Base-by-base conservation (phyloP, 2,329 filamentous ascomycete genomes). In the Periconia sp. region DNA sequence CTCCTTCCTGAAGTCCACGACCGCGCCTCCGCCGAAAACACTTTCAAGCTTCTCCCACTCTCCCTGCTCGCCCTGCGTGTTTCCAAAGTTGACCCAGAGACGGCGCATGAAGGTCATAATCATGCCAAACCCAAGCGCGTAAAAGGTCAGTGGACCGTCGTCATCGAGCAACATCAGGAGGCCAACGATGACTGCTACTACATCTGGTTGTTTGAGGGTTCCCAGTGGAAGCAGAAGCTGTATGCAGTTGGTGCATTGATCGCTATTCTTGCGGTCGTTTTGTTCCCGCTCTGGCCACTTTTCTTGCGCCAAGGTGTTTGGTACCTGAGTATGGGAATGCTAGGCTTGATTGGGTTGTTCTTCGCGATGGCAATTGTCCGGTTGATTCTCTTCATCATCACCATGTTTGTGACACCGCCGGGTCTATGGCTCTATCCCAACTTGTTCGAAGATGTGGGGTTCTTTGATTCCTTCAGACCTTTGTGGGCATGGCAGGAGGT, bases 401-500 rank as follows among this genome's bases (percentile, higher is more conserved):
- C 94, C 19, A 92, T 96, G 76, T 96, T 97, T 70, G 81, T 83
- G 15, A 81, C 85, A 1, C 80, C 92, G 3, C 94, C 94, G 2
- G 94, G 94, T 66, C 81, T 99, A n/a, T 99, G 94, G 94, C 82
- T 99, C 43, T 99, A 93, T 77, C 94, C 94, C 46, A 99, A 99
- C 71, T 79, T 99, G 18, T 99, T 97, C 80, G 94, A 99, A 74
- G 94, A 99, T 71, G 94, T 99, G 27, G 96, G 93, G 8, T 97
- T 99, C 78, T 89, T 99, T 75, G 94, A 99, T 73, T 95, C 90
- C 68, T 99, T 99, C 83, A 88, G 88, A 70, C 94, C 94, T 18
- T 77, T 96, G 6, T 99, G 94, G 93, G 94, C 91, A 55, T 99
- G 94, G 94, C 94, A 99, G 74, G 92, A 96, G 85, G 91, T 95